Conservation (phyloP, 2,329 filamentous ascomycete species). For the Aspergillus aculeatinus region DNA sequence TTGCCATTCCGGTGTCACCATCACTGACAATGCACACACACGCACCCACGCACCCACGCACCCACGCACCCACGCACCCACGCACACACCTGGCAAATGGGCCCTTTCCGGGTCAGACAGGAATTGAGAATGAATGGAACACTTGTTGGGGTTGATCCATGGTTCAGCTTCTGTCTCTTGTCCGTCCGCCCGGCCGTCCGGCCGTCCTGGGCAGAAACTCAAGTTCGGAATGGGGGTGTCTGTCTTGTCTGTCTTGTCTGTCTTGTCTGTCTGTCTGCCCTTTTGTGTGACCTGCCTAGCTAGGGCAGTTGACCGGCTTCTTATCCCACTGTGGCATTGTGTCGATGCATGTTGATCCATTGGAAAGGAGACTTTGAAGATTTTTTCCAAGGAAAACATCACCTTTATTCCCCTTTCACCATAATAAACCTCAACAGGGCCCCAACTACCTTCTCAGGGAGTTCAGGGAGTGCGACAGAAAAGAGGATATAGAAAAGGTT, state of each 20-base stretch:
- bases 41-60: too few relatives aligned
- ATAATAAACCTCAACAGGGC: too few relatives aligned
- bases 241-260: too few relatives aligned
- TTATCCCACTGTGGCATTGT: conserved; percentile 6
- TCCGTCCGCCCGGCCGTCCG: not conserved
- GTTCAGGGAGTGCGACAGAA: too few relatives aligned
- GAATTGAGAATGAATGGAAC: not conserved
- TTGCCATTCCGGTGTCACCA: not conserved
- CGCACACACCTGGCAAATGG: too few relatives aligned
- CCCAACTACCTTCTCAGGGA: too few relatives aligned
- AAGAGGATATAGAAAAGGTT: not conserved
- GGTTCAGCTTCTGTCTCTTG: conserved; percentile 1
- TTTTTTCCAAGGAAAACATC: too few relatives aligned
- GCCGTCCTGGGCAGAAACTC: not conserved
- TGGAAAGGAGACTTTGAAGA: too few relatives aligned
- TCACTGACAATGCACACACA: not conserved
- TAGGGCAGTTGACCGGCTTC: not conserved
- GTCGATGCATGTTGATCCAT: not conserved
- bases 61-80: too few relatives aligned
- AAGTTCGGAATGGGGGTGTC: not conserved
- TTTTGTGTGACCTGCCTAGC: conserved; percentile 1
- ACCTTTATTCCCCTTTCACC: too few relatives aligned
- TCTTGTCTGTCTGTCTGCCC: not conserved
- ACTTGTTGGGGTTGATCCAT: not conserved
- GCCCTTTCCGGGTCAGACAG: not conserved